Conservation (phyloP, 345 rosid genomes). For the Acer campestre region DNA sequence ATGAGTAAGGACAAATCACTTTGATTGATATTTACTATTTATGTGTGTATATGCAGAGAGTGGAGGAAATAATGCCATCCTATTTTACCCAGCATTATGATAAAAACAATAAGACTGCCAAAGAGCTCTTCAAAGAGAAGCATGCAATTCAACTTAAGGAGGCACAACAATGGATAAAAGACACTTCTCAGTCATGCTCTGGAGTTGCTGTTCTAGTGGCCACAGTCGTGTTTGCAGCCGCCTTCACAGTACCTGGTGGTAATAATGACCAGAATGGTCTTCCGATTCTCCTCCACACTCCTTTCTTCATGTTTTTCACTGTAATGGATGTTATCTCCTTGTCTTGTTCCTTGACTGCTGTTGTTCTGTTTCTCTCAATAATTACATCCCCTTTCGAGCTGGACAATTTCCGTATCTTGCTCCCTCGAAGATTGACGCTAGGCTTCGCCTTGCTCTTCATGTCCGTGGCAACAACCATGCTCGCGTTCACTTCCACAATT, state of each 20-base stretch:
- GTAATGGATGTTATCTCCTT: conserved; percentile 21
- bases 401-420: conserved; percentile 3
- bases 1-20: too few relatives aligned
- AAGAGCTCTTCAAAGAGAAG: not conserved
- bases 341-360: conserved; percentile 27
- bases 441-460: conserved; percentile 34
- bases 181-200: conserved; percentile 31
- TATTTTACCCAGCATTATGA: not conserved
- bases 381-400: conserved; percentile 21
- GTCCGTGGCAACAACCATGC: conserved; percentile 25
- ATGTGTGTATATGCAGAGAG: not conserved
- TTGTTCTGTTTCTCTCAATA: conserved; percentile 30
- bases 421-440: conserved; percentile 22
- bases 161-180: not conserved
- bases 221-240: not conserved
- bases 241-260: not conserved
- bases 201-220: conserved; percentile 21
- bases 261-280: conserved; percentile 6
- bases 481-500: conserved; percentile 27
- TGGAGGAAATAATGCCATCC: not conserved
- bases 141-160: not conserved
- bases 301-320: conserved; percentile 27
- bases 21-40: too few relatives aligned
- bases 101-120: not conserved
- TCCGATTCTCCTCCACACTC: conserved; percentile 13